These are phyloP conservation scores for Gossypium arboreum DNA, from an alignment of 345 rosid genomes.

Conservation along the genomic window DNA sequence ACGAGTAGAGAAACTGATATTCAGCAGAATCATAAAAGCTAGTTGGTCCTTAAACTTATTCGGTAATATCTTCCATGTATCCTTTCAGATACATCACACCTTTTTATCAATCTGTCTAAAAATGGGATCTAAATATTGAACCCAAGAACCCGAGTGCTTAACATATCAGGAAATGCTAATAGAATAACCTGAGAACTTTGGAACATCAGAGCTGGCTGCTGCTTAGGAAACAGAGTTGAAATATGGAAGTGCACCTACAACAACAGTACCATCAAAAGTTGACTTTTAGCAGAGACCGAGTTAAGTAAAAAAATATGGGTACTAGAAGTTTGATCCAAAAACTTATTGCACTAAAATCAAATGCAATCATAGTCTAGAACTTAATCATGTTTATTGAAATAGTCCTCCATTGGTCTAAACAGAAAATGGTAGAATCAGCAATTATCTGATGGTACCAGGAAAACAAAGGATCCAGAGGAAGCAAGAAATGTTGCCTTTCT, in stretches of 20 bases:
- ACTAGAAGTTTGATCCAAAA: neutral
- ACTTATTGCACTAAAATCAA: neutral
- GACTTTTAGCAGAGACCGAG: neutral
- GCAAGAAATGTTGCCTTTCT: conserved; percentile 68
- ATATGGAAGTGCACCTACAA: conserved; percentile 66
- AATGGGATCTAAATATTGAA: neutral
- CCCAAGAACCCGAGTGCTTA: neutral
- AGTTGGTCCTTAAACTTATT: neutral
- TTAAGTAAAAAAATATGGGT: neutral
- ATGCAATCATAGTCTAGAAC: conserved; percentile 3
- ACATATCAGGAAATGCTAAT: neutral
- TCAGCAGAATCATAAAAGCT: neutral
- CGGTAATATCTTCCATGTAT: neutral
- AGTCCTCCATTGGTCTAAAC: neutral
- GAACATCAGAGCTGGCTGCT: conserved; percentile 69
- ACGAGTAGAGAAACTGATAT: neutral
- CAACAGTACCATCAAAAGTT: conserved; percentile 5
- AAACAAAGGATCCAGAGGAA: conserved; percentile 64
- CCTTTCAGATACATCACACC: neutral
- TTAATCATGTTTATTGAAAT: neutral
- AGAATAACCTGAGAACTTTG: conserved; percentile 77
- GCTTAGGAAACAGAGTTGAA: conserved; percentile 82
- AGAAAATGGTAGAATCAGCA: neutral
- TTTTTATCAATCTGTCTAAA: neutral
- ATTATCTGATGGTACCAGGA: conserved; percentile 50